Conservation (phyloP, 495 filamentous ascomycete genomes). For the Aspergillus kassunensis region DNA sequence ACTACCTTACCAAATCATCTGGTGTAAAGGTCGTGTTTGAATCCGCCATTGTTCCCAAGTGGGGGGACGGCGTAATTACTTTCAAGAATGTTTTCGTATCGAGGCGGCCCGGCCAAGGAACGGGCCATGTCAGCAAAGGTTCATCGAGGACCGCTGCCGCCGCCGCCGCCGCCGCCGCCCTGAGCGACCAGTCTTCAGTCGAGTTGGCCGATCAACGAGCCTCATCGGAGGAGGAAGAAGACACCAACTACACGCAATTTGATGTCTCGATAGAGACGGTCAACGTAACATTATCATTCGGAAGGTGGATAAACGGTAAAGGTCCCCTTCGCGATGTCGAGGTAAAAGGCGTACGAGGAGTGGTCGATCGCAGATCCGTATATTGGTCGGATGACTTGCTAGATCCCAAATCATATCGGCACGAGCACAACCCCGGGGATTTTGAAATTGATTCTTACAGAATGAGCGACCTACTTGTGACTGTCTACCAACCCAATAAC, state of each 20-base stretch:
- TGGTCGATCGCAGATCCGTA: constrained; percentile 83
- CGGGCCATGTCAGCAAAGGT: constrained; percentile 83
- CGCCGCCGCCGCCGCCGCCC: constrained; percentile 72
- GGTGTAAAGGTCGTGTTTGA: constrained; percentile 97
- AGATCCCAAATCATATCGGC: constrained; percentile 82
- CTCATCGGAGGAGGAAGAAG: constrained; percentile 62
- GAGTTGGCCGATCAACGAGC: constrained; percentile 19
- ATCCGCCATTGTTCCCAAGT: constrained; percentile 93
- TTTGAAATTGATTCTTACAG: constrained; percentile 97
- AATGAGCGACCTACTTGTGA: constrained; percentile 88
- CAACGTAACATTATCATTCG: constrained; percentile 94
- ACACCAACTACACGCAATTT: constrained; percentile 96
- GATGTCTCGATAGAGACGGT: constrained; percentile 92
- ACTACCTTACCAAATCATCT: constrained; percentile 91
- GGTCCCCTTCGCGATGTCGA: constrained; percentile 88
- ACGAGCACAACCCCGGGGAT: constrained; percentile 85
- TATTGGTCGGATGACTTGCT: constrained; percentile 63
- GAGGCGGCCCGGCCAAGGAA: constrained; percentile 73
- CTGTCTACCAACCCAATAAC: constrained; percentile 80
- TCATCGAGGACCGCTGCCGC: constrained; percentile 82
- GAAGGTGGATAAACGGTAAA: constrained; percentile 97
- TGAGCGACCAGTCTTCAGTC: constrained; percentile 26
- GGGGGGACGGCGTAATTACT: constrained; percentile 89
- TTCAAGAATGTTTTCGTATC: constrained; percentile 98
- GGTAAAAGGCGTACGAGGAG: constrained; percentile 92